Base-by-base conservation (phyloP, 768 basidiomycete genomes). In the Terana coerulea region DNA sequence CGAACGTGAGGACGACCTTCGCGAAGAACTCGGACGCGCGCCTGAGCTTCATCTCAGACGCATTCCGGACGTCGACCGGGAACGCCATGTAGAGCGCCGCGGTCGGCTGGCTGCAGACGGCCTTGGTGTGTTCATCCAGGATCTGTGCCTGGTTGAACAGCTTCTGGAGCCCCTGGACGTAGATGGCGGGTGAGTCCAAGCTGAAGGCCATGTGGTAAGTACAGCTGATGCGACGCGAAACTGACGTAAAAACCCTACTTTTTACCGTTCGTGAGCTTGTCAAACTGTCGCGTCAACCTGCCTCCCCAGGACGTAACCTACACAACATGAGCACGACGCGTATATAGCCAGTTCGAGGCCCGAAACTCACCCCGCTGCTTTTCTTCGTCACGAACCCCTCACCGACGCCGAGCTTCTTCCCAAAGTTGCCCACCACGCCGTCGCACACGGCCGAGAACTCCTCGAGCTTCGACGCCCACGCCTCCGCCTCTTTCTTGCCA, bases 11-110 rank as follows among this genome's bases (percentile, higher is more conserved):
- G 49, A 95, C 81, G 54, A 94, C 91, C 47, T 78, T 88, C 22
- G 88, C 88, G 60, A 95, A 95, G 66, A 95, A 95, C 62, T 95
- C 90, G n/a, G 90, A 91, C 29, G 83, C 78, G 56, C 87, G 85
- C 63, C 81, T 84, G 51, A 95, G 78, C 66, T 83, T 86, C 60
- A 77, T 72, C 63, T 94, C 91, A 51, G 86, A 77, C 9, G 80
- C 76, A 35, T 63, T 59, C 48, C 85, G 83, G 54, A 86, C 64
- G 51, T 91, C 84, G 36, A 66, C 41, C 4, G 89, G 79, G 59
- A 94, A 82, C 17, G 81, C 78, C 30, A 77, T 77, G 63, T 95
- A 94, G 33, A 85, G 75, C 33, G 87, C 84, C 8, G 87, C 84
- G 29, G 79, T 59, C 3, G 87, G 84, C 56, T 81, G 78, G 24